These are phyloP conservation scores for Xylariales sp. DNA, from an alignment of 2,329 filamentous ascomycete genomes.

Conservation along the genomic window DNA sequence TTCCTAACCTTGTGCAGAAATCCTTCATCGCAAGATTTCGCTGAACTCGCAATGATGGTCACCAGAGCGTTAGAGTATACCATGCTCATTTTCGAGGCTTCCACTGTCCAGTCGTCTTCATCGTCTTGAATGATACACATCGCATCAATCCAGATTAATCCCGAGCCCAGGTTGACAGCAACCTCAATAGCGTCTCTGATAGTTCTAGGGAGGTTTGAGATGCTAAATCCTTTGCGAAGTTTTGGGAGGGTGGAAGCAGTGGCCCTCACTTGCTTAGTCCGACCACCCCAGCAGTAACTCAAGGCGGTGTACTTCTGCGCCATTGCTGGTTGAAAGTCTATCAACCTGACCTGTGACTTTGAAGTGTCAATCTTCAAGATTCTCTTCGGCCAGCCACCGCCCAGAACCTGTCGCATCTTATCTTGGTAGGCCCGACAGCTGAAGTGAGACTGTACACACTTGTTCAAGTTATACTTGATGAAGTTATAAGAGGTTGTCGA, in stretches of 20 bases:
- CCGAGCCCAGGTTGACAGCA: slow-evolving; percentile 1
- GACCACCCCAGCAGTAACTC: slow-evolving; percentile 11
- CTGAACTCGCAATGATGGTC: slow-evolving; percentile 12
- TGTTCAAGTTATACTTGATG: slow-evolving; percentile 1
- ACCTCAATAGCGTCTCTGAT: slow-evolving; percentile 8
- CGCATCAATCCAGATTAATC: slow-evolving; percentile 13
- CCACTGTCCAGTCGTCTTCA: slow-evolving; percentile 10
- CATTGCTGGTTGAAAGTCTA: slow-evolving; percentile 1
- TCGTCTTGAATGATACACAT: slow-evolving; percentile 15
- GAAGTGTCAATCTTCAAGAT: slow-evolving; percentile 5
- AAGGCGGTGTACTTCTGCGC: slow-evolving; percentile 4
- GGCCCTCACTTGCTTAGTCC: not conserved
- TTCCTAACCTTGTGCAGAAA: not conserved
- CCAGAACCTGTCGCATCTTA: not conserved
- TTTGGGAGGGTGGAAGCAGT: not conserved
- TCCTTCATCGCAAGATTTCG: slow-evolving; percentile 3
- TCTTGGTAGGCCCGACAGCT: not conserved
- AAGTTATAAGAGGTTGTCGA: slow-evolving; percentile 3
- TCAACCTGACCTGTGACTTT: not conserved
- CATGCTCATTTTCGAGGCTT: slow-evolving; percentile 15
- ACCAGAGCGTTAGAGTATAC: slow-evolving; percentile 14
- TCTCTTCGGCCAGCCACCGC: slow-evolving; percentile 1
- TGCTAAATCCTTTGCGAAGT: not conserved
- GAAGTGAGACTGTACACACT: slow-evolving; percentile 1
- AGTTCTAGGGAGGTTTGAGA: slow-evolving; percentile 9